Evolutionary conservation across 2,329 filamentous ascomycete genomes (phyloP).

Genomic region (Dichotomopilus funicola): DNA sequence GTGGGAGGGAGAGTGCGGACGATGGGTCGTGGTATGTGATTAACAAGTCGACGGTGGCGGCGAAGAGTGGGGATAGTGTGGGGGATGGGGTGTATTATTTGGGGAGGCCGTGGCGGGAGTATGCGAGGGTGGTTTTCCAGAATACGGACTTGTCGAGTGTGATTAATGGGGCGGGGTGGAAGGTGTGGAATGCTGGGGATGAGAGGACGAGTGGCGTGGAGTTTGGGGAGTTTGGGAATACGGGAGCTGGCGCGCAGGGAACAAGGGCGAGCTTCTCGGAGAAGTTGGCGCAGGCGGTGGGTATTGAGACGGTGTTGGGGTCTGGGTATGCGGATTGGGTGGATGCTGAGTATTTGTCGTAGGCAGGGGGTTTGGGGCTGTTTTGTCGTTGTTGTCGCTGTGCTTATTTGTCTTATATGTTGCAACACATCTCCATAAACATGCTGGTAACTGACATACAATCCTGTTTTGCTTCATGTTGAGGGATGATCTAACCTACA

Average conservation of each 20-base stretch:
- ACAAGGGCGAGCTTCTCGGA: slow-evolving; percentile 41
- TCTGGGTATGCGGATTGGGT: slow-evolving; percentile 26
- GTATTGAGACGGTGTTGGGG: slow-evolving; percentile 28
- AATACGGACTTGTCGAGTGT: slow-evolving; percentile 45
- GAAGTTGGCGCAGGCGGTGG: slow-evolving; percentile 31
- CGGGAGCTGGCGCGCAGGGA: slow-evolving; percentile 48
- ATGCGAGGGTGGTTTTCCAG: slow-evolving; percentile 44
- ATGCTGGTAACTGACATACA: too few relatives aligned
- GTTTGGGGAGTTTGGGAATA: slow-evolving; percentile 55
- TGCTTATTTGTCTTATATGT: too few relatives aligned
- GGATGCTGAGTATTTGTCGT: slow-evolving; percentile 26
- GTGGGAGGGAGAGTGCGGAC: slow-evolving; percentile 33
- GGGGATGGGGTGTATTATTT: slow-evolving; percentile 38
- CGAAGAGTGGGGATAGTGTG: slow-evolving; percentile 33
- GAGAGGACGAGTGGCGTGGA: slow-evolving; percentile 45
- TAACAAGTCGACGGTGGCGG: slow-evolving; percentile 38
- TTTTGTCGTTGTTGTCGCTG: too few relatives aligned
- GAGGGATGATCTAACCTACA: too few relatives aligned
- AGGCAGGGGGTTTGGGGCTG: neutral
- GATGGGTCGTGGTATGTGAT: slow-evolving; percentile 41
- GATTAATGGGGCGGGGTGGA: slow-evolving; percentile 55
- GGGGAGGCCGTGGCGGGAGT: slow-evolving; percentile 42
- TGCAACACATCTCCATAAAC: too few relatives aligned
- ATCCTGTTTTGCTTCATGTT: too few relatives aligned
- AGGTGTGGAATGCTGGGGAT: slow-evolving; percentile 43